Evolutionary conservation across 805 yeast species (phyloP), one percentile per base, ranked within the genome.

Genomic region (Candida nanaspora): DNA sequence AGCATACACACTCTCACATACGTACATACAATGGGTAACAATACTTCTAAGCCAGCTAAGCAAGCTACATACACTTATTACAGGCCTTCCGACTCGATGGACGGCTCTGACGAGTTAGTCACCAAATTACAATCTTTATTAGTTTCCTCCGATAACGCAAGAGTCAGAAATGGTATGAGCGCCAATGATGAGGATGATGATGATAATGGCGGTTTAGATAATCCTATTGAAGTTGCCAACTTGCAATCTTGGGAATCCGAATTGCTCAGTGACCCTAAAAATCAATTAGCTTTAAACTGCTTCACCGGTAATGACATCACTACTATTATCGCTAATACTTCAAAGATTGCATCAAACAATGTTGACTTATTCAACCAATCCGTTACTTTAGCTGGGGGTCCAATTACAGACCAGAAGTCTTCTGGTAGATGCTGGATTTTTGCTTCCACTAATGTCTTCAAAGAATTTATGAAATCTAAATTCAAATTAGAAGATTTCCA

Each of bases 381-480:
- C 29, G 70, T 76, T 33, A 62, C 64, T 39, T 62, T 65, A 10
- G 78, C 74, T 45, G 83, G 82, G 10, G 63, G 74, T 2, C 89
- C 89, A 31, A 70, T 83, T 16, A 81, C 86, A 37, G 79, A 83
- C 63, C 96, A 86, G 64, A 74, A 74, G 52, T 65, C 79, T 8
- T 76, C 86, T 19, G 96, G 95, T 20, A 69, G 95, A 57, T 86
- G 96, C 63, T 86, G 95, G 95, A 70, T 86, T 45, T 87, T 87
- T 63, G 95, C 95, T 10, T 76, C 91, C 0, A 76, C 86, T 38
- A 87, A 86, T 52, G 80, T 83, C 30, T 69, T 86, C 55, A 75
- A 95, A 51, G 68, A 81, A 45, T 73, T 72, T 37, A 76, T 84
- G 35, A 78, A 80, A 57, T 65, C 73, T 50, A 73, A 73, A 55